These are phyloP conservation scores for Trichomonas gallinae DNA, from an alignment of 208 protist species.

Conservation along the genomic window DNA sequence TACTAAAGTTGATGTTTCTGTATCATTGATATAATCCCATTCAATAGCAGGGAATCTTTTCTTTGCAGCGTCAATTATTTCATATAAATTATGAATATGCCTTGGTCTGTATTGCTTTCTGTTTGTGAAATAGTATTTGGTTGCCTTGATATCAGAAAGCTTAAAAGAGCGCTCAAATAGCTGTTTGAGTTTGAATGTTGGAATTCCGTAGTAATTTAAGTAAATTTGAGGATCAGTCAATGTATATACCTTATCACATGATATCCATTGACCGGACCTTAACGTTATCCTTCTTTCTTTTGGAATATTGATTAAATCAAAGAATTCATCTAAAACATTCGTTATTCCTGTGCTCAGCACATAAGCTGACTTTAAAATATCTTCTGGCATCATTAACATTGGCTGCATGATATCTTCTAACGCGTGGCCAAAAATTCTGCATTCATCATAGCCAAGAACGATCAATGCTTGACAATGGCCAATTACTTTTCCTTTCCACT, in stretches of 20 bases:
- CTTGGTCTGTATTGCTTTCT: neutral
- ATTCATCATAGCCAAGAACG: neutral
- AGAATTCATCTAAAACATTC: neutral
- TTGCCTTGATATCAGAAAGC: neutral
- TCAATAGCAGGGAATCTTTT: neutral
- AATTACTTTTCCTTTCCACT: neutral
- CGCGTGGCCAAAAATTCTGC: neutral
- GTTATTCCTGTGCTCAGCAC: neutral
- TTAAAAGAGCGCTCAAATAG: neutral
- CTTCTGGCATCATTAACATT: neutral
- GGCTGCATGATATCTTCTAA: neutral
- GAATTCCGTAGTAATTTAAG: neutral
- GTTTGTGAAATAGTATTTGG: neutral
- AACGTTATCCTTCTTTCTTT: neutral
- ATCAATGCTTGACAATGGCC: neutral
- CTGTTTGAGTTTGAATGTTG: neutral
- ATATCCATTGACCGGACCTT: neutral
- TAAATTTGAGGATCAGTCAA: neutral
- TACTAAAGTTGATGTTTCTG: neutral
- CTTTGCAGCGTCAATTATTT: neutral
- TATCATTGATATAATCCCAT: neutral
- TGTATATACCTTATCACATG: neutral
- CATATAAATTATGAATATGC: neutral
- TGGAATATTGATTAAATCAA: neutral
- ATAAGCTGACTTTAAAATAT: neutral